Conservation (phyloP, 208 protist genomes). For the Phytomonas serpens region DNA sequence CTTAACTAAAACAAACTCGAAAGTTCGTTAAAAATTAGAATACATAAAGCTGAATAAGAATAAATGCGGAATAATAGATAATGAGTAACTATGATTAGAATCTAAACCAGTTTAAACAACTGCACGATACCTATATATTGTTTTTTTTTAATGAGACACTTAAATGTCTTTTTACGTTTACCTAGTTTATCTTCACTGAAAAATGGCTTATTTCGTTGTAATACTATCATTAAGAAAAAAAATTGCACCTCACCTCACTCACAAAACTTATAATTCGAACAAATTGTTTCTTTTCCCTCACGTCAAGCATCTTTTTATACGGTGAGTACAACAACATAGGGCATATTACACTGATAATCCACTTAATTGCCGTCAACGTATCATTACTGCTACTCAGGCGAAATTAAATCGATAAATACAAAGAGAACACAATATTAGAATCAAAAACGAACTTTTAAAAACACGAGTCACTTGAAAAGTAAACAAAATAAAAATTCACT, state of each 20-base stretch:
- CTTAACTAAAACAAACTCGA: not conserved
- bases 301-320: not conserved
- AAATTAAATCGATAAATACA: not conserved
- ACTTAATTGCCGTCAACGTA: not conserved
- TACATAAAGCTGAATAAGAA: constrained; percentile 10
- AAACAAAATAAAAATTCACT: constrained; percentile 9
- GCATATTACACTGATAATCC: not conserved
- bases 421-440: not conserved
- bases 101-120: constrained; percentile 12
- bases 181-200: not conserved
- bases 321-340: not conserved
- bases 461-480: not conserved
- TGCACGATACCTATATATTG: constrained; percentile 3
- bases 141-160: constrained; percentile 1
- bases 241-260: constrained; percentile 4
- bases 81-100: constrained; percentile 1
- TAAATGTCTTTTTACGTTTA: not conserved
- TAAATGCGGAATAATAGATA: constrained; percentile 6
- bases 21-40: constrained; percentile 15
- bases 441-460: not conserved
- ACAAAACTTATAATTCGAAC: not conserved
- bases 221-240: not conserved
- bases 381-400: not conserved
- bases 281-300: constrained; percentile 8
- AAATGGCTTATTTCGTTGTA: not conserved